Percentiles rank a stretch among this genome's conserved stretches.
Conservation (phyloP, 176 grass and related monocot species). For the Oryza australiensis region DNA sequence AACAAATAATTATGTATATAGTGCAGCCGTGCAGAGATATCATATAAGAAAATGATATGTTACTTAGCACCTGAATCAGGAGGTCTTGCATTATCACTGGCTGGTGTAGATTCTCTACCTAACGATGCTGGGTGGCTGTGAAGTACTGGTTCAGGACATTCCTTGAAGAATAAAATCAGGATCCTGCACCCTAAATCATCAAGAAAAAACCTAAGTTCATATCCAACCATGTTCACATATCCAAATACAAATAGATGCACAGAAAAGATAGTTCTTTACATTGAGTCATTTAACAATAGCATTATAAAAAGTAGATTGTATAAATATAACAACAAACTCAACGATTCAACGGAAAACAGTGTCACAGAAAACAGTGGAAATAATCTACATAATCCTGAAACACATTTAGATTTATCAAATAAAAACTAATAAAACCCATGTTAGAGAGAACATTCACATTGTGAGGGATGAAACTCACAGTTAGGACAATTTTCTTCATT, state of each 20-base stretch:
- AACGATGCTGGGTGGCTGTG: constrained; percentile 49
- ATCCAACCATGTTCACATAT: constrained; percentile 11
- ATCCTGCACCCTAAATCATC: constrained; percentile 44
- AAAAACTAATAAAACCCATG: too few species aligned
- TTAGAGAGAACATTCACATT: too few species aligned
- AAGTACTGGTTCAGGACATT: constrained; percentile 68
- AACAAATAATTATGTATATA: background rate
- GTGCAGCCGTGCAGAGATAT: background rate
- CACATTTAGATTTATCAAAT: too few species aligned
- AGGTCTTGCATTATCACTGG: constrained; percentile 56
- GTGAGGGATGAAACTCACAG: too few species aligned
- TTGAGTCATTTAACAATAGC: background rate
- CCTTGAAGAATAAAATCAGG: constrained; percentile 60
- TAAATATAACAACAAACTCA: background rate
- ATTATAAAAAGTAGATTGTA: background rate
- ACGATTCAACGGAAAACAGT: background rate
- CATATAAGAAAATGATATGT: background rate
- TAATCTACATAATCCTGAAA: too few species aligned
- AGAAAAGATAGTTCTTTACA: background rate
- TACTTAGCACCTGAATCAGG: constrained; percentile 58
- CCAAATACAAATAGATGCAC: constrained; percentile 14
- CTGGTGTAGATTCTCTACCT: constrained; percentile 50
- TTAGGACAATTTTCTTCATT: too few species aligned
- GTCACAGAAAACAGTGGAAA: constrained; percentile 1
- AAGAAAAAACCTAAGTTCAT: constrained; percentile 33